Conservation (phyloP, 106 monocot genomes). For the Phalaenopsis aphrodite region DNA sequence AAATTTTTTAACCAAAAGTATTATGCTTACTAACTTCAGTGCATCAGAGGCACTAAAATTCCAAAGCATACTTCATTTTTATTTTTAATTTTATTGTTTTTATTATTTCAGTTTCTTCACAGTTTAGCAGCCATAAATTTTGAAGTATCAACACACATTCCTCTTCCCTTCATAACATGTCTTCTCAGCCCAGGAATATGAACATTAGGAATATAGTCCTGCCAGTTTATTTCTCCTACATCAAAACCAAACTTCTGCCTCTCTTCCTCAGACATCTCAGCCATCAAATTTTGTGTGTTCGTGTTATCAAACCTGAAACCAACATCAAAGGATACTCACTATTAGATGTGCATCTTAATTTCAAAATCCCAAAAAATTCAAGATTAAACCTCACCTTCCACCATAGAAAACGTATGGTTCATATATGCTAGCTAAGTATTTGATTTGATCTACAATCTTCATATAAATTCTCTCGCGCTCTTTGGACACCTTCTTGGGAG, state of each 20-base stretch:
- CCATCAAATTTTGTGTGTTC: constrained; percentile 53
- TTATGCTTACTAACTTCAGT: background rate
- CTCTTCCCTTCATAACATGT: constrained; percentile 85
- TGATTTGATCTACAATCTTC: constrained; percentile 60
- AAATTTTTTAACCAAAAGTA: background rate
- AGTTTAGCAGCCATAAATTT: constrained; percentile 14
- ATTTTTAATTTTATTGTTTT: no score
- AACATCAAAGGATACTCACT: background rate
- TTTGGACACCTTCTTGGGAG: constrained; percentile 17
- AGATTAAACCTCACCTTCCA: constrained; percentile 48
- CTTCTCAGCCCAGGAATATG: constrained; percentile 84
- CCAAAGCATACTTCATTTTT: background rate
- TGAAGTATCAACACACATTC: constrained; percentile 12
- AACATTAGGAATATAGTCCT: constrained; percentile 67
- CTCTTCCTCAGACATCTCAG: constrained; percentile 76
- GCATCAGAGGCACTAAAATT: background rate
- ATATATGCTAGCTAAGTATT: constrained; percentile 68
- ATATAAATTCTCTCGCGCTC: constrained; percentile 34
- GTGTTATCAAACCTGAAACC: constrained; percentile 18
- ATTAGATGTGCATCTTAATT: background rate
- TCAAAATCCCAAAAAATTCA: background rate
- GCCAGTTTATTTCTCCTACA: constrained; percentile 57
- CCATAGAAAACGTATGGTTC: constrained; percentile 76
- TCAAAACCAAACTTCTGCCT: constrained; percentile 56
- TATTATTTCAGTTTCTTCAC: constrained; percentile 4